These are phyloP conservation scores for Pleurotus eryngii DNA, from an alignment of 768 basidiomycete genomes.

Conservation along the genomic window DNA sequence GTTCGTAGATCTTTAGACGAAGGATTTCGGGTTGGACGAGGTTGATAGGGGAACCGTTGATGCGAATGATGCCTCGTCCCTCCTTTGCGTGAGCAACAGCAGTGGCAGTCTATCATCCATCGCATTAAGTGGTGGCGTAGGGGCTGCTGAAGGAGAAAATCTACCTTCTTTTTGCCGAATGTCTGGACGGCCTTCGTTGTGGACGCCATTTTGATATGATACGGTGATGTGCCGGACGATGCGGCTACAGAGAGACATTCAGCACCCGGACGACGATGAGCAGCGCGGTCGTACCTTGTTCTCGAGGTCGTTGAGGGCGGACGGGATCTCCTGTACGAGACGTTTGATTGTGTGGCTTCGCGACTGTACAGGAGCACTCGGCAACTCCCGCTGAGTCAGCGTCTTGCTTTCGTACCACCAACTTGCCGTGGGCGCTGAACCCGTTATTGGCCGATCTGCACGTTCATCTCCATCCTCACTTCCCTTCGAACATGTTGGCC, in stretches of 20 bases:
- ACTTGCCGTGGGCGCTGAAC: background rate
- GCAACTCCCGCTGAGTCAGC: constrained; percentile 5
- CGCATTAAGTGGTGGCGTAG: constrained; percentile 4
- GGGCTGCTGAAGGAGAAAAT: constrained; percentile 17
- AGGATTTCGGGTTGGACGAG: constrained; percentile 95
- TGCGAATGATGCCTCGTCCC: constrained; percentile 93
- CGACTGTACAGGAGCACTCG: constrained; percentile 4
- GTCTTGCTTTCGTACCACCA: background rate
- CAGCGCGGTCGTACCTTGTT: constrained; percentile 33
- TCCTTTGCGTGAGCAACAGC: constrained; percentile 97
- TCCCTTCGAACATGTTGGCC: background rate
- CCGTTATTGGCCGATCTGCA: too few species aligned
- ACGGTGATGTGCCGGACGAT: constrained; percentile 23
- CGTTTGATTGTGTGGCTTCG: background rate
- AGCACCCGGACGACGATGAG: background rate
- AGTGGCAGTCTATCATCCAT: constrained; percentile 76
- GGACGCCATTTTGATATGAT: constrained; percentile 57
- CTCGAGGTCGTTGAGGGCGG: constrained; percentile 42
- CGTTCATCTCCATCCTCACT: too few species aligned
- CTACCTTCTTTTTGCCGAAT: constrained; percentile 99
- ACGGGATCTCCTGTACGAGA: constrained; percentile 12
- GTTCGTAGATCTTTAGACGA: constrained; percentile 98
- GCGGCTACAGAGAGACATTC: constrained; percentile 13
- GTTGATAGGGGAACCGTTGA: constrained; percentile 95
- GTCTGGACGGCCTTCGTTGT: constrained; percentile 93